A percentile compares a stretch with the other conserved stretches of the same genome.
phyloP scores from a whole-genome alignment of 2,329 filamentous ascomycete genomes.

The Cladophialophora bantiana region DNA sequence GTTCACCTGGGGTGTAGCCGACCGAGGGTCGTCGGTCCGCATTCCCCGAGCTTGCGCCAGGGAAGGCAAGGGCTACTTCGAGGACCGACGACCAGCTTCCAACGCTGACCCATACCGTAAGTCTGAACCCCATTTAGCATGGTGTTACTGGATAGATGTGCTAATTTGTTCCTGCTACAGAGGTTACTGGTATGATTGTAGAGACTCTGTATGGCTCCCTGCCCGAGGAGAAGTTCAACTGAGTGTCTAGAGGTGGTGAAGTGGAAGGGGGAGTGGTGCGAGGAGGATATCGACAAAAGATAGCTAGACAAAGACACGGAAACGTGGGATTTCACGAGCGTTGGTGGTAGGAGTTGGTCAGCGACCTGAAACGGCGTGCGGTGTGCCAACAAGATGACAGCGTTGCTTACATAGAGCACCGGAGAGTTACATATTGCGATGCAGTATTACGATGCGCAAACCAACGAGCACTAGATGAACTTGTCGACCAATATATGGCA shows the following conservation, averaged over 20 bases:
- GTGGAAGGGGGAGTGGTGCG: not conserved
- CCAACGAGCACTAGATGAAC: not conserved
- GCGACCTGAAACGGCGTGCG: not conserved
- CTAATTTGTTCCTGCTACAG: conserved; percentile 23
- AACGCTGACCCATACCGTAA: conserved; percentile 81
- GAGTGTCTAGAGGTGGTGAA: not conserved
- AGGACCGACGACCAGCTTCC: conserved; percentile 81
- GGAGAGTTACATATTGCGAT: conserved; percentile 2
- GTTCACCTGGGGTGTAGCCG: conserved; percentile 93
- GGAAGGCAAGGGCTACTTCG: conserved; percentile 94
- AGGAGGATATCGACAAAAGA: not conserved
- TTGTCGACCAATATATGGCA: too few relatives aligned
- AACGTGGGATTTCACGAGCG: not conserved
- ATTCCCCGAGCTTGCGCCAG: conserved; percentile 85
- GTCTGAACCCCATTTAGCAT: conserved; percentile 6
- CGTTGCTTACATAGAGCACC: conserved; percentile 12
- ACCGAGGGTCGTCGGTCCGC: conserved; percentile 92
- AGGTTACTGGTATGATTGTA: conserved; percentile 78
- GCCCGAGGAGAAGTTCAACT: conserved; percentile 37
- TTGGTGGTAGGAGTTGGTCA: not conserved
- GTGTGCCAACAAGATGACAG: not conserved
- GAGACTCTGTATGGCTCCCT: conserved; percentile 62
- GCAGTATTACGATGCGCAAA: not conserved
- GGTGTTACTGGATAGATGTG: not conserved
- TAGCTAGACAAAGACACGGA: not conserved